Conservation (phyloP, 495 filamentous ascomycete genomes). For the Xylaria palmicola region DNA sequence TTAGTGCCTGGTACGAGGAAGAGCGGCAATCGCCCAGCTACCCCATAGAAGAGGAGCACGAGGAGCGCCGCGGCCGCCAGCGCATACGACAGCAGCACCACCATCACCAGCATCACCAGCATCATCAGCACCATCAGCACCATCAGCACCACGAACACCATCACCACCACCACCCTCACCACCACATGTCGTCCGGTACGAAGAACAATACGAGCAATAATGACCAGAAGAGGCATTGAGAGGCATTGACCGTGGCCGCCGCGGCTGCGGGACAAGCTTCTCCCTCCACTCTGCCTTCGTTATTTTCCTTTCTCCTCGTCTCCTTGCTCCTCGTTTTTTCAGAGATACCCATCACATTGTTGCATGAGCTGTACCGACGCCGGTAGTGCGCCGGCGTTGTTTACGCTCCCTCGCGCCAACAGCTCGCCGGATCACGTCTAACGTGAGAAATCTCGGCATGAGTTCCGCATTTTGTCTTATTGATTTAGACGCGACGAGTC, state of each 20-base stretch:
- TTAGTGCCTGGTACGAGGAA: slow-evolving; percentile 57
- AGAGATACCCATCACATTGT: slow-evolving; percentile 7
- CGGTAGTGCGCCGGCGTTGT: not conserved
- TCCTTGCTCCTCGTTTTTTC: not conserved
- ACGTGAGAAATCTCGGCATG: not conserved
- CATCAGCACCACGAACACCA: slow-evolving; percentile 19
- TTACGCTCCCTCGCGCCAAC: not conserved
- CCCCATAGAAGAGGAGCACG: slow-evolving; percentile 36
- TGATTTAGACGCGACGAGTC: not conserved
- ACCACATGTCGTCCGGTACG: slow-evolving; percentile 15
- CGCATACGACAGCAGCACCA: slow-evolving; percentile 33
- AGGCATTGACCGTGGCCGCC: slow-evolving; percentile 13
- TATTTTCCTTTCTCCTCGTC: not conserved
- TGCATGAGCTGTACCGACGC: not conserved
- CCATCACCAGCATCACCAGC: slow-evolving; percentile 21
- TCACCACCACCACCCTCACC: slow-evolving; percentile 28
- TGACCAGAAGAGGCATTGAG: slow-evolving; percentile 25
- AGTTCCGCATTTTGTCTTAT: not conserved
- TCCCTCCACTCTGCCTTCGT: not conserved
- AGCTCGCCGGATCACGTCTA: not conserved
- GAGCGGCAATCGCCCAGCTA: slow-evolving; percentile 40
- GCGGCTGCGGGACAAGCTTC: not conserved
- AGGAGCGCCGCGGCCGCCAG: slow-evolving; percentile 43
- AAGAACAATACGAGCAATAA: slow-evolving; percentile 15
- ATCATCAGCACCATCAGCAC: slow-evolving; percentile 24